Base-by-base conservation (phyloP, 148 eudicot genomes). In the Rhododendron mucronatum region DNA sequence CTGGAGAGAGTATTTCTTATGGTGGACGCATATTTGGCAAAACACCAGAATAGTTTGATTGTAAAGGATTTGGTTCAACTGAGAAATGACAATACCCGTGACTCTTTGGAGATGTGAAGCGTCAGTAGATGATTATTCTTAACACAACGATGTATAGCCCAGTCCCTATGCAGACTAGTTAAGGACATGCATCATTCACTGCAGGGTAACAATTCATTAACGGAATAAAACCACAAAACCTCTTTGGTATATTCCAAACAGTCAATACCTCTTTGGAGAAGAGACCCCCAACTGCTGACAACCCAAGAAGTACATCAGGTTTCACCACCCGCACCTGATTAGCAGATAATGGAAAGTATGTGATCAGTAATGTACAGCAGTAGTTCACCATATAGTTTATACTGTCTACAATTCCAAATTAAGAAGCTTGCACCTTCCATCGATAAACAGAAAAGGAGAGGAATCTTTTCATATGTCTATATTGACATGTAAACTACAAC, bases 241-340 rank as follows among this genome's bases (percentile, higher is more conserved):
- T 53, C 57, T 53, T 47, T 12, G 47, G 44, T 84, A 81, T 53
- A 65, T 74, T 82, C 61, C 37, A 59, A 77, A 73, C 39, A 21
- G 39, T 53, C 35, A 26, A 82, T 91, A 95, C 97, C 98, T 97
- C 99, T 88, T 84, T 89, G 59, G 96, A 94, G 86, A 97, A 97
- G 86, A 97, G 89, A 55, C 98, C 99, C 83, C 99, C 99, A 86
- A 93, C 96, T 45, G 98, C 99, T 78, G 99, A 97, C 91, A 97
- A 89, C 75, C 99, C 99, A 76, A 96, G 95, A 88, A 97, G 99
- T 47, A 96, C 99, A 91, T 97, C 98, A 83, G 99, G 98, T 87
- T 93, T 95, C 57, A 95, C 98, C 87, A 94, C 91, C 82, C 85
- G 90, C 23, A 96, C 97, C 99, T 96, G 92, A 86, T 80, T 82